phyloP scores from a whole-genome alignment of 257 asterid genomes.

The Nicotiana sylvestris region DNA sequence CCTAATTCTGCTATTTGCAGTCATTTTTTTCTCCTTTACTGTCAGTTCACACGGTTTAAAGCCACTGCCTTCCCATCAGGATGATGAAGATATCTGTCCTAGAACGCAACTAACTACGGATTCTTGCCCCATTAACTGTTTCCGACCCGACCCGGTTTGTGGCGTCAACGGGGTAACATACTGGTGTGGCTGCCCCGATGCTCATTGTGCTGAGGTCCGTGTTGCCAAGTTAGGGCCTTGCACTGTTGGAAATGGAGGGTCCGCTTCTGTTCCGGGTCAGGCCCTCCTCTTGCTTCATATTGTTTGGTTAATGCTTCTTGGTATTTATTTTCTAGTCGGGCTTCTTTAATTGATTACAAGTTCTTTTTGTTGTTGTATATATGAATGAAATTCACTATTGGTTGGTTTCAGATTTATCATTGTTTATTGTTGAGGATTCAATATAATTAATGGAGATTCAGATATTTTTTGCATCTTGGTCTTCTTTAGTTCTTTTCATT shows the following conservation, averaged over 20 bases:
- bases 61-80: slow-evolving; percentile 45
- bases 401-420: neutral
- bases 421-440: neutral
- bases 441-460: neutral
- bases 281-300: slow-evolving; percentile 85
- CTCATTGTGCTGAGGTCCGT: slow-evolving; percentile 70
- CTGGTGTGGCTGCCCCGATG: slow-evolving; percentile 99
- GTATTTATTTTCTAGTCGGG: slow-evolving; percentile 70
- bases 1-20: slow-evolving; percentile 28
- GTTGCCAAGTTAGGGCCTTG: slow-evolving; percentile 71
- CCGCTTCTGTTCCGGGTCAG: slow-evolving; percentile 73
- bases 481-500: neutral
- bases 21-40: slow-evolving; percentile 31
- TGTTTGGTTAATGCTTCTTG: slow-evolving; percentile 80
- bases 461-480: neutral
- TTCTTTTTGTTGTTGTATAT: neutral
- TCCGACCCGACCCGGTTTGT: slow-evolving; percentile 92
- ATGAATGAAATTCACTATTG: neutral
- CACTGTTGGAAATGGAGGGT: slow-evolving; percentile 74
- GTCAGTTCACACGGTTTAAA: slow-evolving; percentile 38
- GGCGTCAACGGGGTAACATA: slow-evolving; percentile 82
- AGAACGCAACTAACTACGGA: slow-evolving; percentile 19
- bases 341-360: slow-evolving; percentile 40
- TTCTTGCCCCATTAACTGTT: slow-evolving; percentile 76
- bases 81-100: slow-evolving; percentile 41